These are phyloP conservation scores for Monoraphidium neglectum DNA, from an alignment of 139 green algal genomes.

Conservation along the genomic window DNA sequence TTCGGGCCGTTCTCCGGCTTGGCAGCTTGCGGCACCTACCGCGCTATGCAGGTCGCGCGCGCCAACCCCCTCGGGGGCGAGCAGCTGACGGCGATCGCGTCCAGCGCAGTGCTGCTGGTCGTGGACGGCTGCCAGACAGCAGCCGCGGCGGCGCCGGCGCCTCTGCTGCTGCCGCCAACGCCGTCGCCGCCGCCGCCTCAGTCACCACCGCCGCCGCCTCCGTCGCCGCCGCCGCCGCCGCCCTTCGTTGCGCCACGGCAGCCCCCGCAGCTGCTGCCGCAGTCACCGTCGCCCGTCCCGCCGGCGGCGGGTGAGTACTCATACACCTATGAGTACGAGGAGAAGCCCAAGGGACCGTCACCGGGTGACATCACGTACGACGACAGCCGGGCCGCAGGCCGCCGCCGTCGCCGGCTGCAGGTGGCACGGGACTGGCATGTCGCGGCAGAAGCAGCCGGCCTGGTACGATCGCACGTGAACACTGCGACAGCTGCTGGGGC, in stretches of 20 bases:
- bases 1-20: slow-evolving; percentile 14
- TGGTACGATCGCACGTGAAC: too few relatives aligned
- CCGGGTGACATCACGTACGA: background rate
- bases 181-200: too few relatives aligned
- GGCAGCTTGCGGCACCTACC: slow-evolving; percentile 14
- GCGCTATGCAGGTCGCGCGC: slow-evolving; percentile 6
- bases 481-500: too few relatives aligned
- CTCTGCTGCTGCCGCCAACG: background rate
- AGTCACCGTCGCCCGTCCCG: background rate
- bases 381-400: too few relatives aligned
- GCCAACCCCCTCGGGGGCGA: slow-evolving; percentile 20
- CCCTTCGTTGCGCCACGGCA: background rate
- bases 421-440: too few relatives aligned
- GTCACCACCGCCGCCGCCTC: too few relatives aligned
- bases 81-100: slow-evolving; percentile 8
- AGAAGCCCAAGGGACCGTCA: background rate
- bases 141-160: background rate
- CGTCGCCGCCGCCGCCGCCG: too few relatives aligned
- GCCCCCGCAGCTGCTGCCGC: background rate
- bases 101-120: slow-evolving; percentile 7
- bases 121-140: slow-evolving; percentile 1
- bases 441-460: too few relatives aligned
- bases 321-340: slow-evolving; percentile 28
- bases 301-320: slow-evolving; percentile 14
- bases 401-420: too few relatives aligned